A percentile compares a stretch with the other conserved stretches of the same genome.
phyloP scores from a whole-genome alignment of 176 grass and related monocot genomes.

The Zoysia pacifica region DNA sequence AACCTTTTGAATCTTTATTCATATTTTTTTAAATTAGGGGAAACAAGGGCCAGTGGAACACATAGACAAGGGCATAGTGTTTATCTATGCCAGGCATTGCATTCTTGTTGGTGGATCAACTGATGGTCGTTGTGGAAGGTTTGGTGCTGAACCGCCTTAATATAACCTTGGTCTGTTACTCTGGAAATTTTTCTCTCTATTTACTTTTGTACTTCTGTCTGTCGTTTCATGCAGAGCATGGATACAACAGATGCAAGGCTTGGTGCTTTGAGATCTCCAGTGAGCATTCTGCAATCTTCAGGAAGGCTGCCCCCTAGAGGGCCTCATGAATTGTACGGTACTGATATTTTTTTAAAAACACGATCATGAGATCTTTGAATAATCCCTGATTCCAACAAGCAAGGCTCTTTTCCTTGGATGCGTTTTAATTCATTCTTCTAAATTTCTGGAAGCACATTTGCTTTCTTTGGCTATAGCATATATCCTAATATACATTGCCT shows the following conservation, averaged over 20 bases:
- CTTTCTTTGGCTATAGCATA: conserved; percentile 18
- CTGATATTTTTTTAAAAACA: background rate
- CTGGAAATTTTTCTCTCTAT: conserved; percentile 12
- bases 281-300: background rate
- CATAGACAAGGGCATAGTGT: conserved; percentile 83
- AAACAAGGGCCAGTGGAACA: conserved; percentile 52
- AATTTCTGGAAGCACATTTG: conserved; percentile 15
- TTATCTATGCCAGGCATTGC: conserved; percentile 92
- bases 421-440: background rate
- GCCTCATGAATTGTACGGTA: conserved; percentile 56
- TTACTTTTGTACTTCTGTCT: background rate
- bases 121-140: conserved; percentile 54
- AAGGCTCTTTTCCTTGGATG: background rate
- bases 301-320: conserved; percentile 38
- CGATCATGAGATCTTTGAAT: conserved; percentile 2
- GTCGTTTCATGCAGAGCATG: conserved; percentile 51
- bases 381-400: background rate
- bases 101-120: conserved; percentile 79
- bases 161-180: background rate
- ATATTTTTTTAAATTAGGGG: conserved; percentile 39
- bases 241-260: conserved; percentile 63
- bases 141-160: conserved; percentile 38
- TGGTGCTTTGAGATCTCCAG: conserved; percentile 66
- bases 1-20: conserved; percentile 14
- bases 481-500: conserved; percentile 32